Percentiles rank a stretch among this genome's conserved stretches.
Evolutionary conservation across 257 asterid genomes (phyloP).

Genomic region (Rauvolfia tetraphylla): DNA sequence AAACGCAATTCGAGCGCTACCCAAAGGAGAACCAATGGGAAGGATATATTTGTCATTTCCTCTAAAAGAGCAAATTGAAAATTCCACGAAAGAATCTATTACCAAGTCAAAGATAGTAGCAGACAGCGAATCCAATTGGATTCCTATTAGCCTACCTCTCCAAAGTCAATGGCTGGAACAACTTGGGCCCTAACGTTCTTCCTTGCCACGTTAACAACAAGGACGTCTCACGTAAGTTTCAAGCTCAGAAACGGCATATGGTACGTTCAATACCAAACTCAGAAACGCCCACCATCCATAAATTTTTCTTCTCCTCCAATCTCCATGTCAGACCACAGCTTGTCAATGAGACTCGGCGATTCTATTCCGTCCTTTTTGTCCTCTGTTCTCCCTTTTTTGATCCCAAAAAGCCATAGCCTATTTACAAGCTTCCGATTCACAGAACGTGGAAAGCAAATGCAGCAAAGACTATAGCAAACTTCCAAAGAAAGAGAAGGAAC

Average conservation of each 20-base stretch:
- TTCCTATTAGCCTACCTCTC: slow-evolving; percentile 24
- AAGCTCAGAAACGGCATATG: slow-evolving; percentile 12
- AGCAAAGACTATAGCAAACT: background rate
- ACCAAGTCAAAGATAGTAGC: slow-evolving; percentile 30
- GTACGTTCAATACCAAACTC: slow-evolving; percentile 20
- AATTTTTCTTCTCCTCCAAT: too few relatives aligned
- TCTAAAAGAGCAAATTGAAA: background rate
- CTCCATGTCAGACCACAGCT: slow-evolving; percentile 6
- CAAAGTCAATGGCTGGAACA: slow-evolving; percentile 47
- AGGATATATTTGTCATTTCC: background rate
- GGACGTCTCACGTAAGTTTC: slow-evolving; percentile 10
- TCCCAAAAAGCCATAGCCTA: slow-evolving; percentile 22
- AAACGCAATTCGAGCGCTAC: too few relatives aligned
- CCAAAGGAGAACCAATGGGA: too few relatives aligned
- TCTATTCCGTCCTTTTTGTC: slow-evolving; percentile 4
- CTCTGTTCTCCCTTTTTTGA: slow-evolving; percentile 9
- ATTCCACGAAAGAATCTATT: slow-evolving; percentile 22
- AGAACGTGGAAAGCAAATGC: background rate
- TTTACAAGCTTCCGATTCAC: background rate
- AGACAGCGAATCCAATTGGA: slow-evolving; percentile 27
- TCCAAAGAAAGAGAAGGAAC: background rate
- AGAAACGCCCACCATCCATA: too few relatives aligned
- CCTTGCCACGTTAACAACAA: background rate
- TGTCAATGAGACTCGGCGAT: slow-evolving; percentile 48
- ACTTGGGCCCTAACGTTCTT: slow-evolving; percentile 1